Conservation (phyloP, 176 grass and related monocot species). For the Rhynchospora tenuis region DNA sequence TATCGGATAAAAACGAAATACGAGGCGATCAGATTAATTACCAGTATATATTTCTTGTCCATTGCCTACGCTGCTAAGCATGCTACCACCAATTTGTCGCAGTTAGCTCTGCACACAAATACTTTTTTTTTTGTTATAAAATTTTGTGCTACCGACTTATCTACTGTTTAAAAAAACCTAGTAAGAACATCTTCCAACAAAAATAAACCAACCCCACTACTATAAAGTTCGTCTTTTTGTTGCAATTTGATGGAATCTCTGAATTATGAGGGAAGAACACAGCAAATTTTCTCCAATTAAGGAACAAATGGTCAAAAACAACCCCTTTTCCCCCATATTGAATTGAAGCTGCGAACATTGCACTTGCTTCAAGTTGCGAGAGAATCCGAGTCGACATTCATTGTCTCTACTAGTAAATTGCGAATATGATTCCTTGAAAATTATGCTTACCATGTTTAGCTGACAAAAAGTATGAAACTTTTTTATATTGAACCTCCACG, state of each 20-base stretch:
- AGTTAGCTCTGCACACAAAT: background rate
- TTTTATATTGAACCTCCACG: background rate
- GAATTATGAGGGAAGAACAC: background rate
- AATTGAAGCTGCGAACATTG: background rate
- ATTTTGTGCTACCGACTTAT: conserved; percentile 9
- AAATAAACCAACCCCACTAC: conserved; percentile 9
- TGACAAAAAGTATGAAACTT: background rate
- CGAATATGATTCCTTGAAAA: background rate
- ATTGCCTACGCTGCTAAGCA: background rate
- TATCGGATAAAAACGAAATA: background rate
- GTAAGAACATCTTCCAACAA: background rate
- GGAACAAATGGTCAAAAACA: background rate
- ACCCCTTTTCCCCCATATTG: background rate
- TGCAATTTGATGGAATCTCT: conserved; percentile 16
- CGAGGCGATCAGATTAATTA: background rate
- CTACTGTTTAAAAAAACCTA: background rate
- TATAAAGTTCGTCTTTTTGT: background rate
- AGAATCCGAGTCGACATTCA: conserved; percentile 6
- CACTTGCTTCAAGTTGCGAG: conserved; percentile 6
- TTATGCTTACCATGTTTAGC: background rate
- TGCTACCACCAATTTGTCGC: background rate
- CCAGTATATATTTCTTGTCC: background rate
- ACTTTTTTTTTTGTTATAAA: background rate
- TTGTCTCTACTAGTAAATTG: background rate
- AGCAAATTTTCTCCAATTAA: background rate